phyloP scores from a whole-genome alignment of 495 filamentous ascomycete genomes.

The Wilcoxina mikolae region DNA sequence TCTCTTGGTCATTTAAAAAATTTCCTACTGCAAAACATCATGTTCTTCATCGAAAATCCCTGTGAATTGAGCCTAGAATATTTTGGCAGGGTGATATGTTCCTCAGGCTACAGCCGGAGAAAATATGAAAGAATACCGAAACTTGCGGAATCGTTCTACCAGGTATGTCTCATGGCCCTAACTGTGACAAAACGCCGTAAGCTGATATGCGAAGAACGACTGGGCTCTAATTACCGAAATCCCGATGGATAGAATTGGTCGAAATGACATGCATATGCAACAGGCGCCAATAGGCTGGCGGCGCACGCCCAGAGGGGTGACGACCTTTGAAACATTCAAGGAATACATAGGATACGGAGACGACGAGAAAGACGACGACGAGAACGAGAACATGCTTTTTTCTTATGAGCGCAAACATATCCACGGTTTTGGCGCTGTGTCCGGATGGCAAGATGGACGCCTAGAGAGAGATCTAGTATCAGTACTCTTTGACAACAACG shows the following conservation, averaged over 20 bases:
- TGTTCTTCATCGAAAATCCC: not conserved
- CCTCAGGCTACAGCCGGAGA: not conserved
- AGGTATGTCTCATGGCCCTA: too few species aligned
- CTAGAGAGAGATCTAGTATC: not conserved
- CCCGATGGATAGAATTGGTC: not conserved
- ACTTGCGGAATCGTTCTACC: not conserved
- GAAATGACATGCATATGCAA: not conserved
- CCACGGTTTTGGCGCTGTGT: not conserved
- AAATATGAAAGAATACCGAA: not conserved
- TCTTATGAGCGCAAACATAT: not conserved
- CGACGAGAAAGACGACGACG: not conserved
- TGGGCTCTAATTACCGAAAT: not conserved
- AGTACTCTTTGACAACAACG: not conserved
- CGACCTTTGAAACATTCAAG: not conserved
- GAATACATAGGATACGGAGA: not conserved
- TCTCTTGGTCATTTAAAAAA: too few species aligned
- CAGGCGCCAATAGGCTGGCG: not conserved
- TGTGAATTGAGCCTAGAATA: not conserved
- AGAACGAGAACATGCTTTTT: not conserved
- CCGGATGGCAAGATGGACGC: too few species aligned
- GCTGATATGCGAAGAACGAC: not conserved
- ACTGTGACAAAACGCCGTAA: too few species aligned
- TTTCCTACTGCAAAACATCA: not conserved
- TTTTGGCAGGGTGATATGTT: not conserved
- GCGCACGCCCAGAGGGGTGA: not conserved